phyloP scores from a whole-genome alignment of 2,329 filamentous ascomycete genomes.

The Hypocrella siamensis region DNA sequence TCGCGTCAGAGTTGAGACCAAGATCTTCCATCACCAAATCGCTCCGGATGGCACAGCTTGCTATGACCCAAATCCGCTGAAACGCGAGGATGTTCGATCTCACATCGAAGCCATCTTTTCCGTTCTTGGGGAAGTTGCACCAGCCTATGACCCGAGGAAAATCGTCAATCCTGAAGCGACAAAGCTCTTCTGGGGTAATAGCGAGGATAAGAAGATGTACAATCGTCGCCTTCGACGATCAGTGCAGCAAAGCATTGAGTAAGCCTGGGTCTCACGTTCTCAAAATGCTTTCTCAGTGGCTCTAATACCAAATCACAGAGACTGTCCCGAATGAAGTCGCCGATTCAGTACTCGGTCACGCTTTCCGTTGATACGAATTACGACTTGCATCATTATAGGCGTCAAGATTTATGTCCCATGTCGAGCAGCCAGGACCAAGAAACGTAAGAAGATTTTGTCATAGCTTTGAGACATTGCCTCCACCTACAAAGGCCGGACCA shows the following conservation, averaged over 20 bases:
- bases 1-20: constrained; percentile 63
- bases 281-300: too few species aligned
- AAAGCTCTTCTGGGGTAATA: constrained; percentile 70
- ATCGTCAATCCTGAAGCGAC: constrained; percentile 76
- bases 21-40: constrained; percentile 78
- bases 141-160: constrained; percentile 79
- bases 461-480: background rate
- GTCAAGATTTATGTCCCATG: too few species aligned
- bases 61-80: constrained; percentile 49
- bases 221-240: constrained; percentile 66
- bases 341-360: too few species aligned
- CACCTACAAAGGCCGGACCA: background rate
- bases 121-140: constrained; percentile 72
- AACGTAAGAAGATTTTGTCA: too few species aligned
- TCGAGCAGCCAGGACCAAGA: too few species aligned
- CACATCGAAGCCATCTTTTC: constrained; percentile 76
- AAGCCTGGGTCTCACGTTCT: constrained; percentile 11
- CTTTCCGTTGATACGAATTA: background rate
- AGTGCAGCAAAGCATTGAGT: constrained; percentile 54
- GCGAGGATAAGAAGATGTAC: constrained; percentile 62
- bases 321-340: constrained; percentile 11
- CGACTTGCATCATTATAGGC: too few species aligned
- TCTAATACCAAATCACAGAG: constrained; percentile 8
- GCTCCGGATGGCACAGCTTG: constrained; percentile 67
- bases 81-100: constrained; percentile 59